Evolutionary conservation across 2,329 filamentous ascomycete genomes (phyloP), one percentile per base, ranked within the genome.

Genomic region (Calonectria multiphialidica): DNA sequence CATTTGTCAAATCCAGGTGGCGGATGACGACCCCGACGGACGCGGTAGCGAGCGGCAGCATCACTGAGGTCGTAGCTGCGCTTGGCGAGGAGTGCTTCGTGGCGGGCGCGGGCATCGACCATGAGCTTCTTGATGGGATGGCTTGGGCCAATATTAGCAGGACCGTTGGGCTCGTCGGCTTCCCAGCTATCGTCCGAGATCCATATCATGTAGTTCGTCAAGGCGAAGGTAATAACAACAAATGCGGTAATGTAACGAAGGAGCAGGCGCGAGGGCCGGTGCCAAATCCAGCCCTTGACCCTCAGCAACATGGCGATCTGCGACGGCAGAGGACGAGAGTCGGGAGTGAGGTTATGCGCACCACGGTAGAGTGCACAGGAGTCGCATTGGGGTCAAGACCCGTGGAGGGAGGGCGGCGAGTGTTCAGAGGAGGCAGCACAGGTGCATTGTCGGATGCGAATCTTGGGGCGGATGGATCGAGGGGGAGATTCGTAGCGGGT

Each of bases 1-100:
- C 91, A 93, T 57, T 86, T 82, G 72, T 90, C 87, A 77, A 93
- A 93, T n/a, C 89, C 89, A 0, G 91, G 91, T 4, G 91, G 91
- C 2, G 90, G 91, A 76, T 92, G 89, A 28, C 90, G 86, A 25
- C 90, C 90, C 72, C 91, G 86, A 59, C 87, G 86, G 30, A 83
- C 80, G 69, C 91, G 87, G 78, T 93, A 93, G 25, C 86, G 87
- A 5, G 84, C 83, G 0, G 91, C 89, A 6, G 90, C 88, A 16
- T 87, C 84, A 12, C 83, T 81, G 63, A 93, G 82, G 18, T 86
- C 86, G 70, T 81, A 82, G 40, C 89, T 90, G 72, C 87, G 85
- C 40, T 84, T 83, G 16, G 83, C 77, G 21, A 90, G 80, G 30
- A 86, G 75, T 10, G 78, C 75, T 16, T 84, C 82, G 74, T 89